Evolutionary conservation across 768 basidiomycete genomes (phyloP), one percentile per base, ranked within the genome.

Genomic region (Suillus occidentalis): DNA sequence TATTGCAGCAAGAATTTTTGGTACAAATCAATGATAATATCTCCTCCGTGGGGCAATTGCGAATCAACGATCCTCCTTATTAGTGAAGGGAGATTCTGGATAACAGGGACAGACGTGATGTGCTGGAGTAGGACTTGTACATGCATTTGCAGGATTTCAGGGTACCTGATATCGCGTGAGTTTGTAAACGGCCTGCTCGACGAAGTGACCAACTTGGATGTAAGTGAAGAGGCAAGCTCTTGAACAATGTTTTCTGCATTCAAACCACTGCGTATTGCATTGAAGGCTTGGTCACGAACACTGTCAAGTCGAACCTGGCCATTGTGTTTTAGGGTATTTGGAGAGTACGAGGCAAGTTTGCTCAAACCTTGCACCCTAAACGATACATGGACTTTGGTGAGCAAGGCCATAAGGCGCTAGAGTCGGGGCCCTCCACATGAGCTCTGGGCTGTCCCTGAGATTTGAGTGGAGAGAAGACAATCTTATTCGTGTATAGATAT

Each of bases 351-450:
- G 18, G 45, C 20, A 16, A 0, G 10, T 0, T 8, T 3, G 47
- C 13, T 64, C 67, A 20, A 13, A 79, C 81, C 73, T 81, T 81
- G 36, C 69, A 68, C 6, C 81, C 80, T 13, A 82, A 70, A 16
- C 79, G 76, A 64, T 80, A 82, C 77, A 82, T 82, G 0, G 80
- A 82, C 61, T 82, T 82, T 0, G 81, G 78, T 5, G 81, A 82
- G 53, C 80, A 81, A 20, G 40, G 58, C 7, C 67, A 63, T 7
- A 49, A 53, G 7, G 69, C 62, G 1, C 52, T 9, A n/a, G 61
- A 22, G 16, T 50, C 45, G 2, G n/a, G 31, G 8, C 52, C 67
- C 13, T 57, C 40, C 45, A 16, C 53, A 2, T 18, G 3, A 2
- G 49, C 18, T 28, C 65, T 58, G 1, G 56, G 59, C 20, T 37